Conservation (phyloP, 768 basidiomycete species). For the Tulasnella sp. region DNA sequence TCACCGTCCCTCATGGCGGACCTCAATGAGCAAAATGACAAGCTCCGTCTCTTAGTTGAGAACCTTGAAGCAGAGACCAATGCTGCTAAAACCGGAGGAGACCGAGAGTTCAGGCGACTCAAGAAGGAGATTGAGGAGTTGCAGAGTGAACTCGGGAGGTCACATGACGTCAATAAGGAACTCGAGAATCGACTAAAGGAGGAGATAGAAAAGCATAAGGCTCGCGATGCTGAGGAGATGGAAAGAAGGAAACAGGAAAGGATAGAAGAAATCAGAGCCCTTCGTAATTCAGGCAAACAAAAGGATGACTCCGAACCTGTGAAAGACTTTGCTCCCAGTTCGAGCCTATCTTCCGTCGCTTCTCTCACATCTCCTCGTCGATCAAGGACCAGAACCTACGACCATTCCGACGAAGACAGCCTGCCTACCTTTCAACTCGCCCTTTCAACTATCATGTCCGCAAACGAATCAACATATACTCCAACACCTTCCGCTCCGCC, state of each 20-base stretch:
- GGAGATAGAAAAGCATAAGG: conserved; percentile 31
- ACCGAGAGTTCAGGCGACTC: conserved; percentile 52
- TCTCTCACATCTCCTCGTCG: conserved; percentile 1
- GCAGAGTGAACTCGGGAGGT: conserved; percentile 61
- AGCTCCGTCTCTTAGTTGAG: conserved; percentile 63
- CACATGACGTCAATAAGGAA: conserved; percentile 56
- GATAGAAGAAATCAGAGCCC: conserved; percentile 5
- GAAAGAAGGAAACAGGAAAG: conserved; percentile 13
- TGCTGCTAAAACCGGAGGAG: conserved; percentile 51
- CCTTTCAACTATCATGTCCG: conserved; percentile 1
- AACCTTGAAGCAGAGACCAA: conserved; percentile 57
- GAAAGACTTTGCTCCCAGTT: conserved; percentile 4
- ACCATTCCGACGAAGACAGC: background rate
- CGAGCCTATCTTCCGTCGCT: conserved; percentile 5
- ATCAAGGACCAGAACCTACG: background rate
- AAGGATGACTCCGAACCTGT: background rate
- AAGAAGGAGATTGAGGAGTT: conserved; percentile 71
- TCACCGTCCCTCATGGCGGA: conserved; percentile 48
- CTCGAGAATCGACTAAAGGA: conserved; percentile 52
- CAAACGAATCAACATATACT: background rate
- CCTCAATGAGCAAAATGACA: conserved; percentile 72
- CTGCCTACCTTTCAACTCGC: conserved; percentile 1
- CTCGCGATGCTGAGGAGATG: conserved; percentile 10
- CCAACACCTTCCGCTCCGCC: background rate
- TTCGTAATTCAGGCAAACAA: conserved; percentile 3